Conservation (phyloP, 352 stramenopile species). For the Globisporangium yorkense region DNA sequence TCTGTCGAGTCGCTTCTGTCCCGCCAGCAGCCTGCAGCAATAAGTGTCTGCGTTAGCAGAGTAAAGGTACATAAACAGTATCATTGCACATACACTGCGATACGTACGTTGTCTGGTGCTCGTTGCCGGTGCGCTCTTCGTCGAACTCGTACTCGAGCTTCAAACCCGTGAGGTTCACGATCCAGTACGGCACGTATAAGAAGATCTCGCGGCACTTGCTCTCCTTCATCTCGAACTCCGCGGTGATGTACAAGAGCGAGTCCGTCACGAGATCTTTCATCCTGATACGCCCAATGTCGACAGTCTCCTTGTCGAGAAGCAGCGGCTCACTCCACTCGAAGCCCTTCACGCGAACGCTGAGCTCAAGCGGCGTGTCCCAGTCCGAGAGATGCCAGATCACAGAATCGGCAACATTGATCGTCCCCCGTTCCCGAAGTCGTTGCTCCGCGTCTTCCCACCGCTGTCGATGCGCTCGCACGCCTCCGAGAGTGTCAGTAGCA, state of each 20-base stretch:
- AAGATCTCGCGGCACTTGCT: constrained; percentile 64
- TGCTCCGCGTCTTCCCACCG: constrained; percentile 77
- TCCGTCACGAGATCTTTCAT: constrained; percentile 80
- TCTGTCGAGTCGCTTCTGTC: constrained; percentile 71
- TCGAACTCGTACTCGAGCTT: constrained; percentile 84
- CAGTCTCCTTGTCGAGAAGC: constrained; percentile 40
- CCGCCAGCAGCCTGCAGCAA: constrained; percentile 45
- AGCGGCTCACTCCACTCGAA: constrained; percentile 84
- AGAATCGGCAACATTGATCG: constrained; percentile 68
- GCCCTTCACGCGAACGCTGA: constrained; percentile 76
- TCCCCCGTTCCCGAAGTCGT: constrained; percentile 70
- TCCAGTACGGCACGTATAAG: constrained; percentile 86
- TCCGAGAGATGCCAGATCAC: constrained; percentile 82
- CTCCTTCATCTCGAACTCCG: constrained; percentile 46
- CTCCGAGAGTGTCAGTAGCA: constrained; percentile 29
- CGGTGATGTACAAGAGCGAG: constrained; percentile 64
- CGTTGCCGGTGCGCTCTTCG: constrained; percentile 55
- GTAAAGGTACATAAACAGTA: not conserved
- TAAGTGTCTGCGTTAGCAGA: not conserved
- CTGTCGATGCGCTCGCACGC: constrained; percentile 31
- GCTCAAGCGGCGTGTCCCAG: constrained; percentile 66
- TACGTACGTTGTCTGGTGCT: constrained; percentile 60
- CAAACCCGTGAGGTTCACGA: constrained; percentile 80
- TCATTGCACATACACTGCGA: not conserved
- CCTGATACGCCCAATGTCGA: constrained; percentile 54